Conservation (phyloP, 768 basidiomycete genomes). For the Dioszegia hungarica region DNA sequence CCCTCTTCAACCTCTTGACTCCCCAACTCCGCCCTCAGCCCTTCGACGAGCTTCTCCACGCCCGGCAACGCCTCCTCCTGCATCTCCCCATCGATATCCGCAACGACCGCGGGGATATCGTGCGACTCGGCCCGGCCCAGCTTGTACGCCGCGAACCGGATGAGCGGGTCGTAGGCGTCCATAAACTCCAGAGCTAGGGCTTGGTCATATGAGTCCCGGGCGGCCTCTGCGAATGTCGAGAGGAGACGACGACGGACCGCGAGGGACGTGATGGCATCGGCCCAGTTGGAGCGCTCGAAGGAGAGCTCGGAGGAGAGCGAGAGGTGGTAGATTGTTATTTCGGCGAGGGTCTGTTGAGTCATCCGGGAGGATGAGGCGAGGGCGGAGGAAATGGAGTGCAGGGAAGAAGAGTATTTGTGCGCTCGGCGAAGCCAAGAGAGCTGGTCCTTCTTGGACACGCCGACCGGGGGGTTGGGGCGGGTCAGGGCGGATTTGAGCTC, state of each 20-base stretch:
- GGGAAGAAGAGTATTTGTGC: constrained; percentile 22
- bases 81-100: constrained; percentile 42
- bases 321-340: constrained; percentile 72
- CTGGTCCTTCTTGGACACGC: constrained; percentile 28
- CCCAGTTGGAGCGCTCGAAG: constrained; percentile 69
- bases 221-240: constrained; percentile 27
- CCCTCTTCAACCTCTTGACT: constrained; percentile 56
- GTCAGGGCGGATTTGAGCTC: constrained; percentile 59
- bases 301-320: constrained; percentile 77
- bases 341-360: constrained; percentile 56
- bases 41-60: constrained; percentile 56
- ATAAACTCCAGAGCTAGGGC: constrained; percentile 77
- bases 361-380: constrained; percentile 66
- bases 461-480: constrained; percentile 50
- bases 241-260: constrained; percentile 72
- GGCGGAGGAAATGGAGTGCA: constrained; percentile 54
- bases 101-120: constrained; percentile 45
- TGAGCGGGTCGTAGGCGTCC: constrained; percentile 84
- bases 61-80: constrained; percentile 61
- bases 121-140: constrained; percentile 72
- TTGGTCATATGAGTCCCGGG: constrained; percentile 68
- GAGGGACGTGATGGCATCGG: constrained; percentile 64
- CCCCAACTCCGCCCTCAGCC: constrained; percentile 55
- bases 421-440: constrained; percentile 43
- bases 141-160: constrained; percentile 87